Conservation (phyloP, 805 yeast genomes). For the Sporopachydermia quercuum region DNA sequence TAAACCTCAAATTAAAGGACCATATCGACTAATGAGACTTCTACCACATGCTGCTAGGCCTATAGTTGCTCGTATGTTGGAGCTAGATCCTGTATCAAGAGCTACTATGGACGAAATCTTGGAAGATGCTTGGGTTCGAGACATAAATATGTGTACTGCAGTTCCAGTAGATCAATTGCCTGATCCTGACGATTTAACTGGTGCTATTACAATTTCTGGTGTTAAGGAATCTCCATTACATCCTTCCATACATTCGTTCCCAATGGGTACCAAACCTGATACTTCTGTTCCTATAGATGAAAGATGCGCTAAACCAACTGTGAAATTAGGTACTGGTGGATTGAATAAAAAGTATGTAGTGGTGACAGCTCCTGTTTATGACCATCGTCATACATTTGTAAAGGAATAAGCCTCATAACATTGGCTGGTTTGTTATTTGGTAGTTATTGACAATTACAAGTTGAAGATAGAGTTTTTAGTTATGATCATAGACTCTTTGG, state of each 20-base stretch:
- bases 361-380: not conserved
- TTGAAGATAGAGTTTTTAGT: too few species aligned
- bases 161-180: slow-evolving; percentile 53
- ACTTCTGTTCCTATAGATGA: not conserved
- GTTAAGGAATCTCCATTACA: not conserved
- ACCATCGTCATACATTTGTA: not conserved
- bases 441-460: too few species aligned
- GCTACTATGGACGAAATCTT: slow-evolving; percentile 41
- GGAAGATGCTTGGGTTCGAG: slow-evolving; percentile 39
- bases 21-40: slow-evolving; percentile 53
- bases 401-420: too few species aligned
- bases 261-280: not conserved
- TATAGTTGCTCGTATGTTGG: slow-evolving; percentile 52
- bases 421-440: too few species aligned
- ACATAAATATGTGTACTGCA: slow-evolving; percentile 38
- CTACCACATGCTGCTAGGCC: slow-evolving; percentile 54
- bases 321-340: slow-evolving; percentile 1
- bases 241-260: not conserved
- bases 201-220: slow-evolving; percentile 23
- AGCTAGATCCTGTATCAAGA: slow-evolving; percentile 41
- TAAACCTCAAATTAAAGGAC: slow-evolving; percentile 41
- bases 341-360: slow-evolving; percentile 1
- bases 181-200: slow-evolving; percentile 55
- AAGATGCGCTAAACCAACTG: not conserved
- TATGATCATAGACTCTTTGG: too few species aligned